Base-by-base conservation (phyloP, 495 filamentous ascomycete species). In the Penicillium simplicissimum region DNA sequence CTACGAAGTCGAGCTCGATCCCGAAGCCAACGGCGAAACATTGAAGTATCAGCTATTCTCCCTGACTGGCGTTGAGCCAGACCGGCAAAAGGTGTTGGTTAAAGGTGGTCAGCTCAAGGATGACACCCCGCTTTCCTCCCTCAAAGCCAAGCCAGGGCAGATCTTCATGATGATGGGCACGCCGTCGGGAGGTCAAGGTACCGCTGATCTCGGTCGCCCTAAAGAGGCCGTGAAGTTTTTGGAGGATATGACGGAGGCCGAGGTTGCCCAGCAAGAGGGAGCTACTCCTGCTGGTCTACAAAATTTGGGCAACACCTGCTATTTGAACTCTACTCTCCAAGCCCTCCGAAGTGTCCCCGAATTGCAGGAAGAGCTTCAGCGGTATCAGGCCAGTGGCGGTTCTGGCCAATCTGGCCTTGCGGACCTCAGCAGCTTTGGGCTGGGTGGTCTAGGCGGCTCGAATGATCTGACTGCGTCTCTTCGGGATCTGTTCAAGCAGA, bases 91-190 rank as follows among this genome's bases (percentile, higher is more conserved):
- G 81, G 90, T 98, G 58, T 74, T 98, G 36, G 83, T 97, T 68
- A 97, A 96, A 76, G 92, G 93, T 66, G 90, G 90, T 55, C 91
- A 95, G 73, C 85, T 98, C 55, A 98, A 97, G 74, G 90, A 98
- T 88, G 95, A 97, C 64, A 88, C 91, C 38, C 88, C 90, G 51
- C 83, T 98, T 70, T 89, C 88, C 64, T 90, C 85, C 61, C 82
- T 97, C 60, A 88, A 87, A 57, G 84, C 95, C 62, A 97, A 97
- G 80, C 82, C 90, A 8, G 89, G 90, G 52, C 90, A 96, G 69
- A 86, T 79, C 7, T 91, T 98, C 74, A 96, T 96, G 89, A 96
- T 98, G 91, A 91, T 98, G 87, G 95, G 96, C 15, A 96, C 91
- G 3, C 90, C 95, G 2, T 86, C 88, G 14, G 84, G 81, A 25